A percentile compares a stretch with the other conserved stretches of the same genome.
Evolutionary conservation across 306 rosid genomes (phyloP).

Genomic region (Cucurbita pepo): DNA sequence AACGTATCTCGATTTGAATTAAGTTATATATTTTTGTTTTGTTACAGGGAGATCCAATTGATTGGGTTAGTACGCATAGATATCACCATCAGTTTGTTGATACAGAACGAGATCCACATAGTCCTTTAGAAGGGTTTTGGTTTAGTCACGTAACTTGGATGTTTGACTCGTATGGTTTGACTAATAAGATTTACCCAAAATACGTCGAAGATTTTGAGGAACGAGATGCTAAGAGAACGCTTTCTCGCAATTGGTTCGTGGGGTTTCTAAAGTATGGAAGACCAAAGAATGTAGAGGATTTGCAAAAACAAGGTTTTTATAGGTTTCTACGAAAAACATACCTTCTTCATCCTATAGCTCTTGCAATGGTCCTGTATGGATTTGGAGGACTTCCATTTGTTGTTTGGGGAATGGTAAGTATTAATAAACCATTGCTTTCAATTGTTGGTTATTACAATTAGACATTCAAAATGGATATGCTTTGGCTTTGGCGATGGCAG

Average conservation of each 20-base stretch:
- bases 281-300: not conserved
- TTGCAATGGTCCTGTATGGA: not conserved
- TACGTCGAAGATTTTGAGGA: not conserved
- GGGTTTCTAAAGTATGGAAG: not conserved
- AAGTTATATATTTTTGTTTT: no score
- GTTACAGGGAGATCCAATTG: slow-evolving; percentile 63
- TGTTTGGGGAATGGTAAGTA: slow-evolving; percentile 1
- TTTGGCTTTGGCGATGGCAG: not conserved
- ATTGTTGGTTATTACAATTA: not conserved
- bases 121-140: slow-evolving; percentile 80
- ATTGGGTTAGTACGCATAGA: slow-evolving; percentile 89
- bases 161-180: slow-evolving; percentile 37
- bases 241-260: not conserved
- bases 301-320: not conserved
- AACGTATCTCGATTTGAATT: no score
- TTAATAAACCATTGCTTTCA: not conserved
- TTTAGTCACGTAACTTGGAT: slow-evolving; percentile 74
- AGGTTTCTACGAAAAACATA: not conserved
- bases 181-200: slow-evolving; percentile 27
- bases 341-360: not conserved
- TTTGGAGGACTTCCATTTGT: not conserved
- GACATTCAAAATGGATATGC: not conserved
- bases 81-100: slow-evolving; percentile 86
- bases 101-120: slow-evolving; percentile 78
- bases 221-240: not conserved